A percentile compares a stretch with the other conserved stretches of the same genome.
These are phyloP conservation scores for Sonneratia alba DNA, from an alignment of 345 rosid species.

Conservation along the genomic window DNA sequence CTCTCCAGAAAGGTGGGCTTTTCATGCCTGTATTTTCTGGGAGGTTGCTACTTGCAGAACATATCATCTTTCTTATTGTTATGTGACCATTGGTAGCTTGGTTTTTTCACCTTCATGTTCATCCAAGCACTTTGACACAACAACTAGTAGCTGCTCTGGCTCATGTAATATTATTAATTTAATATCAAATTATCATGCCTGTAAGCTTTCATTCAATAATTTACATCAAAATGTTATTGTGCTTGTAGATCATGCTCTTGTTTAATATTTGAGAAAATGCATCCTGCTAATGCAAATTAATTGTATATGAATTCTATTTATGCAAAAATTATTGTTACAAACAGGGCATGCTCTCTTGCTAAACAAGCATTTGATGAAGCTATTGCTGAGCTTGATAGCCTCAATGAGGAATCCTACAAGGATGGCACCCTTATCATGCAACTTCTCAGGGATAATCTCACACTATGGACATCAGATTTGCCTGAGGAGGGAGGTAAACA, in stretches of 20 bases:
- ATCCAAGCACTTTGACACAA: background rate
- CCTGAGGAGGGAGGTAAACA: conserved; percentile 74
- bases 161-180: background rate
- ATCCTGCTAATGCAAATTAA: too few species aligned
- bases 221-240: background rate
- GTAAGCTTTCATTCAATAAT: background rate
- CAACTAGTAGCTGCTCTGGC: background rate
- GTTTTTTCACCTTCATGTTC: background rate
- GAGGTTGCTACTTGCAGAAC: background rate
- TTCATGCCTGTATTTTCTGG: background rate
- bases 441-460: conserved; percentile 82
- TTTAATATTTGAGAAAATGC: too few species aligned
- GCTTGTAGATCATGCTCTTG: background rate
- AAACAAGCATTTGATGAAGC: conserved; percentile 89
- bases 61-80: background rate
- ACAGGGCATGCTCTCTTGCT: conserved; percentile 78
- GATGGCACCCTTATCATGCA: conserved; percentile 90
- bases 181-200: background rate
- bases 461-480: conserved; percentile 75
- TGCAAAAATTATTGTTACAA: background rate
- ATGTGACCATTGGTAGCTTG: background rate
- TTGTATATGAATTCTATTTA: conserved; percentile 1
- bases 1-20: conserved; percentile 58
- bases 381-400: conserved; percentile 77
- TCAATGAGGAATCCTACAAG: conserved; percentile 78